Conservation (phyloP, 768 basidiomycete species). For the Pleurotus salmoneostramineus region DNA sequence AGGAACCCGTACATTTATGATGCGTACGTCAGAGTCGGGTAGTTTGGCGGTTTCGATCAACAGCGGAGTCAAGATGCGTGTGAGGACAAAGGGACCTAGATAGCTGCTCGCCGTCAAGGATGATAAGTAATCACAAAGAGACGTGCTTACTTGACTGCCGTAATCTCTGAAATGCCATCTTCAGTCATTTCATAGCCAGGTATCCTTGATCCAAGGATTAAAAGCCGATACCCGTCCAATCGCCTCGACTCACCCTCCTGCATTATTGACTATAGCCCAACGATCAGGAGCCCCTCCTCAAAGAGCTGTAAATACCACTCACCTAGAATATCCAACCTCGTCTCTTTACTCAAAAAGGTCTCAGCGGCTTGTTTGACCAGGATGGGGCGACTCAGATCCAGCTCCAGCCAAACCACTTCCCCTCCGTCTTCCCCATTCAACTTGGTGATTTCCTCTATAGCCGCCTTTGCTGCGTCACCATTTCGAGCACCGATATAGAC, state of each 20-base stretch:
- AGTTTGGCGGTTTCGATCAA: conserved; percentile 44
- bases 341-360: conserved; percentile 45
- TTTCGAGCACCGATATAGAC: conserved; percentile 55
- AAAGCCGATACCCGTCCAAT: background rate
- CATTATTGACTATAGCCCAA: conserved; percentile 8
- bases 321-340: conserved; percentile 53
- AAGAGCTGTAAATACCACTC: conserved; percentile 14
- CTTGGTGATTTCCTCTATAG: conserved; percentile 39
- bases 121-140: background rate
- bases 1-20: conserved; percentile 42
- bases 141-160: conserved; percentile 19
- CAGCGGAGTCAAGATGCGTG: conserved; percentile 48
- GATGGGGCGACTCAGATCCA: conserved; percentile 48
- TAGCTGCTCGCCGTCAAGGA: conserved; percentile 29
- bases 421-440: conserved; percentile 39
- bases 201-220: conserved; percentile 7
- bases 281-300: background rate
- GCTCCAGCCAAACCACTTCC: conserved; percentile 41
- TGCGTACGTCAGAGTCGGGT: conserved; percentile 51
- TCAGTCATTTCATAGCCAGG: conserved; percentile 1
- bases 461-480: conserved; percentile 39
- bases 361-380: conserved; percentile 44
- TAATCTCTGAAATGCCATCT: conserved; percentile 19
- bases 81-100: conserved; percentile 53
- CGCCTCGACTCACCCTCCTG: conserved; percentile 8